Evolutionary conservation across 306 rosid species (phyloP).

Genomic region (Gastrolobium bilobum): DNA sequence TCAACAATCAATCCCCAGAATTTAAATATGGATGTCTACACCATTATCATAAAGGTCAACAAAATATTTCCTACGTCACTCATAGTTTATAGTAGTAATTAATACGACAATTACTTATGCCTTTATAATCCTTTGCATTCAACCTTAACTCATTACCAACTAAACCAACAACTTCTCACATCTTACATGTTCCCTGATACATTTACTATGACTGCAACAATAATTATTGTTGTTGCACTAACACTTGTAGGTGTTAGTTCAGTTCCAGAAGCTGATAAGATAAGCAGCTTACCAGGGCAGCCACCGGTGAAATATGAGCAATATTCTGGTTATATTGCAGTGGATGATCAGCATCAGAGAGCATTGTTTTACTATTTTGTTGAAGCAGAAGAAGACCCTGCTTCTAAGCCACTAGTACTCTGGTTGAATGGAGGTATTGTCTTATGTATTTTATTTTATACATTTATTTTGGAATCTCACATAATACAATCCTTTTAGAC

Average conservation of each 20-base stretch:
- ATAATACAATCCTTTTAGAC: background rate
- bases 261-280: background rate
- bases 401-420: constrained; percentile 51
- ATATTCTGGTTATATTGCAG: constrained; percentile 44
- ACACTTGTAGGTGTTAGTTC: background rate
- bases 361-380: constrained; percentile 53
- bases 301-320: constrained; percentile 44
- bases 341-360: constrained; percentile 17
- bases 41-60: no score
- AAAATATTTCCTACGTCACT: no score
- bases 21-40: no score
- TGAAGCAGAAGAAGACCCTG: constrained; percentile 43
- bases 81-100: no score
- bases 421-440: constrained; percentile 52
- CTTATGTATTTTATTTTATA: no score
- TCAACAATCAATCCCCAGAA: no score
- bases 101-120: no score
- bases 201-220: constrained; percentile 36
- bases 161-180: background rate
- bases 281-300: constrained; percentile 31
- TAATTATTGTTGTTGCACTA: background rate
- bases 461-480: background rate
- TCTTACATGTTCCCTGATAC: constrained; percentile 24
- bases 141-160: background rate
- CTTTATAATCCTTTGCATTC: no score